phyloP scores from a whole-genome alignment of 2,329 filamentous ascomycete genomes.

The Fusarium chlamydosporum region DNA sequence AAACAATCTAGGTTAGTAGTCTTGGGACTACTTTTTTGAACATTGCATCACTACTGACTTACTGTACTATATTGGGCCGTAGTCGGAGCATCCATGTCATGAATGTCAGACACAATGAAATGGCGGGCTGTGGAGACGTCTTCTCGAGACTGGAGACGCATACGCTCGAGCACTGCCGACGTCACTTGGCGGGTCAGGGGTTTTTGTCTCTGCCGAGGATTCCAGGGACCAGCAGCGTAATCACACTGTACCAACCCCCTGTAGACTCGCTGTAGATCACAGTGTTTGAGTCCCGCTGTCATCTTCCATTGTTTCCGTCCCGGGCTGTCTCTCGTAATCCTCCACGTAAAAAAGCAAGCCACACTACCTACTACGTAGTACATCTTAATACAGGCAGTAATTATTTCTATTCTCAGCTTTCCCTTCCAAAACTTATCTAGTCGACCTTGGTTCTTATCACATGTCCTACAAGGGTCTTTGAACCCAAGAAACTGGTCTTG shows the following conservation, averaged over 20 bases:
- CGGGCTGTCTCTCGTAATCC: slow-evolving; percentile 29
- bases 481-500: slow-evolving; percentile 13
- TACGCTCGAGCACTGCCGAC: slow-evolving; percentile 41
- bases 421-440: not conserved
- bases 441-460: slow-evolving; percentile 33
- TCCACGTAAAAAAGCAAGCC: slow-evolving; percentile 23
- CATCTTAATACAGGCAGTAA: not conserved
- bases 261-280: not conserved
- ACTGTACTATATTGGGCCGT: slow-evolving; percentile 1
- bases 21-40: slow-evolving; percentile 3
- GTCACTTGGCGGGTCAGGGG: slow-evolving; percentile 45
- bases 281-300: slow-evolving; percentile 10
- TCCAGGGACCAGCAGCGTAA: slow-evolving; percentile 6
- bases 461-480: slow-evolving; percentile 15
- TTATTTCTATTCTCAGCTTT: slow-evolving; percentile 36
- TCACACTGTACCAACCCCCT: not conserved
- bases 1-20: no score
- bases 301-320: not conserved
- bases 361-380: not conserved
- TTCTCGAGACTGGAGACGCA: slow-evolving; percentile 22
- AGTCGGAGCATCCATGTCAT: slow-evolving; percentile 12
- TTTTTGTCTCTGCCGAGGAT: slow-evolving; percentile 19
- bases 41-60: slow-evolving; percentile 5
- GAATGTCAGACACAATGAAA: slow-evolving; percentile 13
- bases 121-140: slow-evolving; percentile 41